A percentile compares a stretch with the other conserved stretches of the same genome.
Evolutionary conservation across 2,329 filamentous ascomycete genomes (phyloP).

Genomic region (Ceratocystiopsis sp.): DNA sequence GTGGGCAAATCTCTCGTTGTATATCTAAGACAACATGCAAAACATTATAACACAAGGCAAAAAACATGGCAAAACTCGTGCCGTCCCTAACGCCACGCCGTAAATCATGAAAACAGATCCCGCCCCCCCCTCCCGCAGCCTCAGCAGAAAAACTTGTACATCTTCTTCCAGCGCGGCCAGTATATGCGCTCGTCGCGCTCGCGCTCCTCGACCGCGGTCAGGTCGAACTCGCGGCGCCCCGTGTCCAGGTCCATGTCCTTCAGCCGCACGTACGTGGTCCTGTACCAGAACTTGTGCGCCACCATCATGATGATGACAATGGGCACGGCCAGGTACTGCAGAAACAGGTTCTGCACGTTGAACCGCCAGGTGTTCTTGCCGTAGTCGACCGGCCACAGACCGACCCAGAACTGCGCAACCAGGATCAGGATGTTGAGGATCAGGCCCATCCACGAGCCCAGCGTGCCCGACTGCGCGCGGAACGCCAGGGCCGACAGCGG

Average conservation of each 20-base stretch:
- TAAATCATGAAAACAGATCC: neutral
- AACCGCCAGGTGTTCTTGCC: conserved; percentile 22
- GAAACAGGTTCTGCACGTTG: conserved; percentile 52
- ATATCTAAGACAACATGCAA: no score
- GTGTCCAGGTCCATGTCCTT: conserved; percentile 76
- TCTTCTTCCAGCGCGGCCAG: conserved; percentile 63
- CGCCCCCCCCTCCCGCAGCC: no score
- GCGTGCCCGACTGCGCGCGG: conserved; percentile 57
- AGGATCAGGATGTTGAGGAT: conserved; percentile 60
- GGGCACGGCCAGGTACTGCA: conserved; percentile 52
- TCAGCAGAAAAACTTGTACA: conserved; percentile 59
- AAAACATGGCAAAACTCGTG: no score
- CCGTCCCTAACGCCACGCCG: neutral
- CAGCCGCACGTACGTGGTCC: conserved; percentile 47
- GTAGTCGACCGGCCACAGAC: conserved; percentile 56
- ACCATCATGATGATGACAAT: conserved; percentile 53
- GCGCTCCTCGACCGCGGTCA: conserved; percentile 61
- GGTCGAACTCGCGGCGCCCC: conserved; percentile 68
- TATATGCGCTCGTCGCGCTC: conserved; percentile 55
- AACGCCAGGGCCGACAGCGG: conserved; percentile 67
- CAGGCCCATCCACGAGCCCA: conserved; percentile 69
- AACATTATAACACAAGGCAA: no score
- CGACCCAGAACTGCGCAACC: conserved; percentile 75
- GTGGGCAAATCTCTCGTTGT: no score
- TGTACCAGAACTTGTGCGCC: conserved; percentile 58